Base-by-base conservation (phyloP, 169 alveolate species). In the Cryptosporidium muris region DNA sequence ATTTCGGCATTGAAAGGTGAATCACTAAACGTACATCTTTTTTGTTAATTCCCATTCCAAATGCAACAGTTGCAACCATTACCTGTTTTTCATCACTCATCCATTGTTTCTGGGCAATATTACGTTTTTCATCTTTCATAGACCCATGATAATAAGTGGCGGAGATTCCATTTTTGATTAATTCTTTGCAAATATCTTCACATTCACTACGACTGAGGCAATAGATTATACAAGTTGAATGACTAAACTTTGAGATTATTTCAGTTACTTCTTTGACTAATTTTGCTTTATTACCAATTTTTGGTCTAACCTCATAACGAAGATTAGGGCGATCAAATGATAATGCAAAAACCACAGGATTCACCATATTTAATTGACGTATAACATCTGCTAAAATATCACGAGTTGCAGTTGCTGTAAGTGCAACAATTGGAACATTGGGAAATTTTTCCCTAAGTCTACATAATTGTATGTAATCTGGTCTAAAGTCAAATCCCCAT, bases 41-140 rank as follows among this genome's bases (percentile, higher is more conserved):
- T 91, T 98, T 98, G 91, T 98, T 98, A 49, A 98, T 97, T 42
- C 99, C 99, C 99, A 98, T 95, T 25, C 99, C 99, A 89, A 98
- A 98, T 14, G 99, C 99, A 25, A 97, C 95, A 1, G 99, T 97
- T n/a, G 99, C 99, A 3, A 96, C 98, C 65, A 97, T 94, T 3
- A 97, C 96, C 63, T 96, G 94, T 47, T 96, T 91, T 85, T 96
- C 92, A 49, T 94, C 98, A 91, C 96, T 97, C 97, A 97, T 88
- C 96, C 93, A 97, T 60, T 80, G 80, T 63, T 82, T 89, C 81
- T 94, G 95, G 2, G 90, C 89, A 40, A 58, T 53, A 37, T 82
- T 92, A 47, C 95, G 89, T 38, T 67, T 82, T 25, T 64, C 82
- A 88, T 90, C 92, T 42, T 80, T 62, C 91, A 90, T 89, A 64